These are phyloP conservation scores for Fusarium liriodendri DNA, from an alignment of 2,329 filamentous ascomycete genomes.

Conservation along the genomic window DNA sequence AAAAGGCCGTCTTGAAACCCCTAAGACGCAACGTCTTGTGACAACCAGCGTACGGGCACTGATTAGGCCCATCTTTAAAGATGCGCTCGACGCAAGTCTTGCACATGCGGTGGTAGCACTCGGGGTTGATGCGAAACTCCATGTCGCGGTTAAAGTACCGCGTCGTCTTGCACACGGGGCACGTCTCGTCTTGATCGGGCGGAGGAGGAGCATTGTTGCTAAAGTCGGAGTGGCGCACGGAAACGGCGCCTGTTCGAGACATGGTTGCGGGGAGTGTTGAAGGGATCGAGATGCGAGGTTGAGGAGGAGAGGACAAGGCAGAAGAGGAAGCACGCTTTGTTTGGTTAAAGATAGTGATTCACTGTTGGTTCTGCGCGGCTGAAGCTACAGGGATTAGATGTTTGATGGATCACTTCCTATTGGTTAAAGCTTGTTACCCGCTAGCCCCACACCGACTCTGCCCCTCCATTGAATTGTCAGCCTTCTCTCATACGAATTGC, in stretches of 20 bases:
- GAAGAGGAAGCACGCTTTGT: neutral
- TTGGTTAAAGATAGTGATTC: slow-evolving; percentile 14
- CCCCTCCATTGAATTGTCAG: slow-evolving; percentile 45
- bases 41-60: slow-evolving; percentile 92
- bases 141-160: slow-evolving; percentile 96
- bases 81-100: slow-evolving; percentile 94
- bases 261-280: slow-evolving; percentile 23
- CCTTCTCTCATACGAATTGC: slow-evolving; percentile 41
- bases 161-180: slow-evolving; percentile 96
- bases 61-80: slow-evolving; percentile 90
- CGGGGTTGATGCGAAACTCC: slow-evolving; percentile 94
- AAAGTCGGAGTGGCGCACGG: slow-evolving; percentile 43
- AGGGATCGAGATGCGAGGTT: neutral
- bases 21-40: slow-evolving; percentile 86
- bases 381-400: slow-evolving; percentile 27
- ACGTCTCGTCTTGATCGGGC: slow-evolving; percentile 73
- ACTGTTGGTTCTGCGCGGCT: slow-evolving; percentile 40
- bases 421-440: slow-evolving; percentile 21
- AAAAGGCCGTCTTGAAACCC: slow-evolving; percentile 88
- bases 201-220: slow-evolving; percentile 20
- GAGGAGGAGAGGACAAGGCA: neutral
- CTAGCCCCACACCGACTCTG: slow-evolving; percentile 9
- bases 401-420: slow-evolving; percentile 20
- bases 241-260: slow-evolving; percentile 46
- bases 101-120: slow-evolving; percentile 99